Evolutionary conservation across 1,284 basidiomycete species (phyloP).

Genomic region (Austroboletus niveus): DNA sequence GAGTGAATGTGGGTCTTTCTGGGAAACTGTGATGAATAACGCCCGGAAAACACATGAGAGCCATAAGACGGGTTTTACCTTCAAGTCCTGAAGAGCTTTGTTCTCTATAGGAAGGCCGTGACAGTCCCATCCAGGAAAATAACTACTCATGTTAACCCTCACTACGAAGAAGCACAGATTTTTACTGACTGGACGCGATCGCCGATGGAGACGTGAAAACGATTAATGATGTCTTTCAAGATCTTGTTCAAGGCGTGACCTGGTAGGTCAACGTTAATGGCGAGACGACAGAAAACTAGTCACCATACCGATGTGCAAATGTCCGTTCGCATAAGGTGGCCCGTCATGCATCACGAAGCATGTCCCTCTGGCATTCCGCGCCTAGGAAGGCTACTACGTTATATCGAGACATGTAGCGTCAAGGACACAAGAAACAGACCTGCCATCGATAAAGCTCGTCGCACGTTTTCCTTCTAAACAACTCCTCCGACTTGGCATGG

Average conservation of each 20-base stretch:
- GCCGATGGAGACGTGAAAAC: conserved; percentile 82
- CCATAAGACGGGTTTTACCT: conserved; percentile 41
- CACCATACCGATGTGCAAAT: conserved; percentile 86
- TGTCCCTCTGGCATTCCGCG: conserved; percentile 59
- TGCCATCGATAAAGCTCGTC: conserved; percentile 86
- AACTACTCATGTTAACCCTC: conserved; percentile 48
- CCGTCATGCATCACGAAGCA: conserved; percentile 93
- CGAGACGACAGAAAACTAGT: neutral
- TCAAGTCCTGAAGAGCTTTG: conserved; percentile 80
- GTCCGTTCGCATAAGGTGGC: conserved; percentile 96
- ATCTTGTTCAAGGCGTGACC: conserved; percentile 98
- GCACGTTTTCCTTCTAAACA: conserved; percentile 67
- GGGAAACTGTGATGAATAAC: conserved; percentile 10
- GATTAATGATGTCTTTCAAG: conserved; percentile 93
- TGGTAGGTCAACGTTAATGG: conserved; percentile 30
- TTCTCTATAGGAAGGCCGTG: conserved; percentile 97
- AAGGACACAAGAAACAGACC: conserved; percentile 45
- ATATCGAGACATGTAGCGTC: conserved; percentile 3
- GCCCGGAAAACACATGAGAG: neutral
- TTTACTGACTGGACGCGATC: conserved; percentile 74
- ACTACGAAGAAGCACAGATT: neutral
- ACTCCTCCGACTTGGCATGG: conserved; percentile 60
- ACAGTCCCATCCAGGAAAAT: conserved; percentile 97
- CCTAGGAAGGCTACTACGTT: conserved; percentile 40
- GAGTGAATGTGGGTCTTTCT: conserved; percentile 55